These are phyloP conservation scores for Penicillium italicum DNA, from an alignment of 2,329 filamentous ascomycete genomes.

Conservation along the genomic window DNA sequence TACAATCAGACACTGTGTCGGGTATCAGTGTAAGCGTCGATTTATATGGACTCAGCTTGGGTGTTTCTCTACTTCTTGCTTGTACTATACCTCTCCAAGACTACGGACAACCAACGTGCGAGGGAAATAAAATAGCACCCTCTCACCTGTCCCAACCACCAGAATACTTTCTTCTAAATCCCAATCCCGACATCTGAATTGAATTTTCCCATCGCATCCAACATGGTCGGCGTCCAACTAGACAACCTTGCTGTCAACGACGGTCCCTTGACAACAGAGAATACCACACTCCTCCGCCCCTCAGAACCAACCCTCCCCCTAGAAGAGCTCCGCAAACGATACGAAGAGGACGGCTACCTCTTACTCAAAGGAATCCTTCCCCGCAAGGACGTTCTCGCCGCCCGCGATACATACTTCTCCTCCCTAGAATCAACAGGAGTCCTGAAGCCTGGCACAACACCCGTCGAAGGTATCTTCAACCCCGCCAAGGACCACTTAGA, in stretches of 20 bases:
- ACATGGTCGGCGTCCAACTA: slow-evolving; percentile 22
- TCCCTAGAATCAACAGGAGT: slow-evolving; percentile 55
- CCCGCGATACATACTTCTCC: slow-evolving; percentile 53
- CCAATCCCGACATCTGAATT: not conserved
- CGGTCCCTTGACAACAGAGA: slow-evolving; percentile 45
- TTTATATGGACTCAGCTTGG: not conserved
- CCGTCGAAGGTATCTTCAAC: slow-evolving; percentile 55
- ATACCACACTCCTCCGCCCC: slow-evolving; percentile 43
- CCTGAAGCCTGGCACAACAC: slow-evolving; percentile 51
- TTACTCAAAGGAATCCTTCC: slow-evolving; percentile 56
- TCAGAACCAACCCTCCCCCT: slow-evolving; percentile 47
- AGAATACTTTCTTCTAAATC: too few species aligned
- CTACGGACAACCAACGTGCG: not conserved
- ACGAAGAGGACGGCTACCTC: slow-evolving; percentile 52
- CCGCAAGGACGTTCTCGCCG: slow-evolving; percentile 50
- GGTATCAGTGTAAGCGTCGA: not conserved
- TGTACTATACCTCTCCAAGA: not conserved
- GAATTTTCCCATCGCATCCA: not conserved
- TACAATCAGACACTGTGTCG: not conserved
- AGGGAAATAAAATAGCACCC: not conserved
- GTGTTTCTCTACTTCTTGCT: not conserved
- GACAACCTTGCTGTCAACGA: slow-evolving; percentile 44
- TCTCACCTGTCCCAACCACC: not conserved
- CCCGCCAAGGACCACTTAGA: slow-evolving; percentile 39
- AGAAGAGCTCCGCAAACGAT: slow-evolving; percentile 48